Evolutionary conservation across 768 basidiomycete genomes (phyloP), one percentile per base, ranked within the genome.

Genomic region (Trametes meyenii): DNA sequence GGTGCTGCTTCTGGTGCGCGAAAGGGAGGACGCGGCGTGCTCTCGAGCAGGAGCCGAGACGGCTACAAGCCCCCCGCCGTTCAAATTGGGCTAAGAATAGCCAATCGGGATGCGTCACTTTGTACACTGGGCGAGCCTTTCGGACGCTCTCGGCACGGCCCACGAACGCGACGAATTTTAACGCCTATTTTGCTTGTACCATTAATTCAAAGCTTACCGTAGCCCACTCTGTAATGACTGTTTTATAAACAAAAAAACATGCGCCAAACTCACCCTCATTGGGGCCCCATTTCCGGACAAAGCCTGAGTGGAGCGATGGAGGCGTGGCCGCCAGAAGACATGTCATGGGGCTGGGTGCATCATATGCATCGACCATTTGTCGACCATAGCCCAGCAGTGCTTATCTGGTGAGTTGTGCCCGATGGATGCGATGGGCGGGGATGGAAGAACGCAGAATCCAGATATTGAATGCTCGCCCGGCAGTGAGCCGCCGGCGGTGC

Each of bases 1-100:
- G 24, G 52, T 65, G 24, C 26, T 70, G 45, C 62, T 70, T 23
- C 50, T 70, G 40, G 67, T 69, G 69, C 64, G 69, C 42, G 67
- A 70, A 55, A 63, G 66, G 58, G 62, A 64, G 33, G 58, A 55
- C 11, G 17, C 33, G 21, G 39, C 58, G 54, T 43, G 64, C 52
- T 4, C 61, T 5, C 29, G 57, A 23, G 19, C 45, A 35, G 40
- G 29, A 51, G 16, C 55, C 51, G 52, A 61, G 56, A 7, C 17
- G 12, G 6, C 45, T 11, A 33, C 43, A 8, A 19, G 51, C 26
- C n/a, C 50, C 12, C 40, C 36, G 19, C 36, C 29, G 29, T 33
- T 33, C 29, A 33, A 33, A 33, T 3, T 55, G 26, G 40, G 38
- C 42, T 61, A 49, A 60, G 59, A 53, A 53, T 43, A 21, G 46